Evolutionary conservation across 148 eudicot species (phyloP).

Genomic region (Arbutus unedo): DNA sequence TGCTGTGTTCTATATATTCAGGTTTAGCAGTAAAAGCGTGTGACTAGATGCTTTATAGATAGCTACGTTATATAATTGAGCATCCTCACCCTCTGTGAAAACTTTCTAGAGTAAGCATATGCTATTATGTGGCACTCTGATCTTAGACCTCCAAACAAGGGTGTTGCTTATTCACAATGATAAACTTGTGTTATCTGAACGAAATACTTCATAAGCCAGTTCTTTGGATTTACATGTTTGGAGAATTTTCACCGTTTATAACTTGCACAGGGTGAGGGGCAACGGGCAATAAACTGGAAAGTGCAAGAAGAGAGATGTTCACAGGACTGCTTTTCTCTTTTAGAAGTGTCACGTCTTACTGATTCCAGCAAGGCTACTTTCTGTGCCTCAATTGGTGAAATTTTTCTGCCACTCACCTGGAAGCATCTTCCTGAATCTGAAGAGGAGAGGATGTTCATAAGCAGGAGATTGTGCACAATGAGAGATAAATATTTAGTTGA

Average conservation of each 20-base stretch:
- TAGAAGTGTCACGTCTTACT: conserved; percentile 39
- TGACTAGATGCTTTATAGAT: background rate
- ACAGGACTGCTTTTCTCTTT: conserved; percentile 44
- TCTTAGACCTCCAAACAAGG: background rate
- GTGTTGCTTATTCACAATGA: background rate
- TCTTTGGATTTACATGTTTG: background rate
- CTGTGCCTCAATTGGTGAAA: conserved; percentile 67
- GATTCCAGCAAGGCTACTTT: conserved; percentile 48
- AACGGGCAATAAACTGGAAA: conserved; percentile 63
- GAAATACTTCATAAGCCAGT: background rate
- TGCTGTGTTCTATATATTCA: background rate
- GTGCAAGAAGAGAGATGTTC: conserved; percentile 41
- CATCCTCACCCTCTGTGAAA: background rate
- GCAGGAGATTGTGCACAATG: conserved; percentile 38
- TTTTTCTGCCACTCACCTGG: conserved; percentile 52
- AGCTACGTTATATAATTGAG: background rate
- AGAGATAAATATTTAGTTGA: conserved; percentile 42
- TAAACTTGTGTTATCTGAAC: background rate
- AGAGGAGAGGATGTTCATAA: conserved; percentile 65
- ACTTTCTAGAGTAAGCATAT: background rate
- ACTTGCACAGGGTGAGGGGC: conserved; percentile 27
- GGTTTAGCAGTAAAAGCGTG: background rate
- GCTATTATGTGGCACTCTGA: background rate
- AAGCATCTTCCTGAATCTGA: conserved; percentile 33
- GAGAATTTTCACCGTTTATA: background rate